Conservation (phyloP, 371 early-diverging fungal species). For the Catenaria anguillulae region DNA sequence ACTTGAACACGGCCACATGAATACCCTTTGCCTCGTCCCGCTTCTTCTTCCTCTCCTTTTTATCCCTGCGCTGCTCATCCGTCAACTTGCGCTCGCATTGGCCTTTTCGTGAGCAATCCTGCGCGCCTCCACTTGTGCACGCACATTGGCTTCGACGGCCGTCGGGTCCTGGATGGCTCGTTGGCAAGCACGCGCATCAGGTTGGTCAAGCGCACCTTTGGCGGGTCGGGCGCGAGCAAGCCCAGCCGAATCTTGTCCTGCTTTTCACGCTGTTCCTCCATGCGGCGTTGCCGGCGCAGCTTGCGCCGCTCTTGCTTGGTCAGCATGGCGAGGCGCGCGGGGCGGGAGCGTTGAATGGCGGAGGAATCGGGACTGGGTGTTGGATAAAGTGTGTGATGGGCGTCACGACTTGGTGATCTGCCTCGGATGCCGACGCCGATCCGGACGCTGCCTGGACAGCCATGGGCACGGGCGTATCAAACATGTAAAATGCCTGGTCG, state of each 20-base stretch:
- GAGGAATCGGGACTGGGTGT: conserved; percentile 79
- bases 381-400: conserved; percentile 69
- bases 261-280: conserved; percentile 76
- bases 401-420: conserved; percentile 33
- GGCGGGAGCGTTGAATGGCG: conserved; percentile 52
- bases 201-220: conserved; percentile 80
- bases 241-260: conserved; percentile 89
- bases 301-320: conserved; percentile 88
- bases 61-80: conserved; percentile 65
- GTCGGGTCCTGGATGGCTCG: conserved; percentile 89
- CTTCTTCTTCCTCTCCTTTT: conserved; percentile 49
- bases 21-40: conserved; percentile 51
- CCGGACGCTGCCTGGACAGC: not conserved
- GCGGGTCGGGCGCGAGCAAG: conserved; percentile 77
- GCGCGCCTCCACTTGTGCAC: conserved; percentile 70
- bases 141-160: conserved; percentile 71
- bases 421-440: conserved; percentile 26
- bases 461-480: not conserved
- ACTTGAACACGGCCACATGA: conserved; percentile 70
- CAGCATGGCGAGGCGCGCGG: conserved; percentile 63
- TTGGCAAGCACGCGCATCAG: conserved; percentile 84
- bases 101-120: conserved; percentile 59
- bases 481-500: not conserved
- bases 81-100: conserved; percentile 70
- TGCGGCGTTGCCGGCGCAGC: conserved; percentile 70